These are phyloP conservation scores for Cutaneotrichosporon mucoides DNA, from an alignment of 1,284 basidiomycete genomes.

Conservation along the genomic window DNA sequence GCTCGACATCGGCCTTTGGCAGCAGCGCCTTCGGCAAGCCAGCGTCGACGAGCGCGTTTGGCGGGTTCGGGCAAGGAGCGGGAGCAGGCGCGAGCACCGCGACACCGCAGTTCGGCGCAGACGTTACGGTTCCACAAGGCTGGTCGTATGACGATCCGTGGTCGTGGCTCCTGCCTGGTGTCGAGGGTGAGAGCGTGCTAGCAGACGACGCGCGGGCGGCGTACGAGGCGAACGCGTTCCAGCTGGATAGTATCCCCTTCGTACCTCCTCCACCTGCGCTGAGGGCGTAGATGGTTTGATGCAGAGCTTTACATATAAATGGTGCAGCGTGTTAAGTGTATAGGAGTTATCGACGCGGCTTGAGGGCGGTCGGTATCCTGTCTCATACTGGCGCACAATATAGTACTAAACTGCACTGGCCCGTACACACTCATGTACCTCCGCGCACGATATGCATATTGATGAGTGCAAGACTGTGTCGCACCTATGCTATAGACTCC, in stretches of 20 bases:
- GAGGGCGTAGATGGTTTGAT: conserved; percentile 11
- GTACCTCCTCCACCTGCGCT: conserved; percentile 67
- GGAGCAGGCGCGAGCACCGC: too few relatives aligned
- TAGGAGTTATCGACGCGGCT: not conserved
- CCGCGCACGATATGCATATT: too few relatives aligned
- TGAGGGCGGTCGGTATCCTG: too few relatives aligned
- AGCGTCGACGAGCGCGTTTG: not conserved
- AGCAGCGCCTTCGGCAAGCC: conserved; percentile 24
- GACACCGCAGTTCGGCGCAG: conserved; percentile 12
- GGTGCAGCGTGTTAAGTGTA: not conserved
- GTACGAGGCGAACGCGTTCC: conserved; percentile 62
- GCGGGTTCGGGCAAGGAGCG: too few relatives aligned
- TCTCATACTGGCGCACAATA: too few relatives aligned
- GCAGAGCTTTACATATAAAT: not conserved
- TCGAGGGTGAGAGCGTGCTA: conserved; percentile 16
- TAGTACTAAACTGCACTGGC: too few relatives aligned
- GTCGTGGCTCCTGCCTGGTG: conserved; percentile 25
- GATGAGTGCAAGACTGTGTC: too few relatives aligned
- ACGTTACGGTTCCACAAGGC: conserved; percentile 49
- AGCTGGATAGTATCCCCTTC: conserved; percentile 69
- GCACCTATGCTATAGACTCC: too few relatives aligned
- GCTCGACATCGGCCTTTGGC: not conserved
- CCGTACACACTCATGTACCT: too few relatives aligned
- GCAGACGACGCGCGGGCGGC: conserved; percentile 55
- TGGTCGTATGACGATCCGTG: conserved; percentile 46